Percentiles rank a stretch among this genome's conserved stretches.
These are phyloP conservation scores for Fusarium sp. DNA, from an alignment of 2,329 filamentous ascomycete species.

Conservation along the genomic window DNA sequence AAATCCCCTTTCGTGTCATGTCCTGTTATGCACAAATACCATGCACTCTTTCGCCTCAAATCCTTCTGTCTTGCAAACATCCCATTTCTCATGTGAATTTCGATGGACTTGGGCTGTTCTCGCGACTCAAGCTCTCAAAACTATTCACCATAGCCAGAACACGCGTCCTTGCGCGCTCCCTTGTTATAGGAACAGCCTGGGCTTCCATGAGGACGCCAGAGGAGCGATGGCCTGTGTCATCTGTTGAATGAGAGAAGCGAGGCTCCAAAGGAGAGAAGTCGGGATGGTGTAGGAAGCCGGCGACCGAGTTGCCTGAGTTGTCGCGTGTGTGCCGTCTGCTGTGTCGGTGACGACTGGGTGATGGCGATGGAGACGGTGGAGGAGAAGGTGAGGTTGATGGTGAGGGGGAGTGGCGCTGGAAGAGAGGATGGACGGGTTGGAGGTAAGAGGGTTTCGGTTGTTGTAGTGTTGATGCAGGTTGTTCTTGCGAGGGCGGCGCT, in stretches of 20 bases:
- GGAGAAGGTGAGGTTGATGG: slow-evolving; percentile 27
- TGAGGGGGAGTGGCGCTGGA: slow-evolving; percentile 36
- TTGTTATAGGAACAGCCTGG: slow-evolving; percentile 59
- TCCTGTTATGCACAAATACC: not conserved
- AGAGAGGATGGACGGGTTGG: slow-evolving; percentile 39
- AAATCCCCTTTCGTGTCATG: not conserved
- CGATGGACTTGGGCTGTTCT: slow-evolving; percentile 60
- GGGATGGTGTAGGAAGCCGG: slow-evolving; percentile 39
- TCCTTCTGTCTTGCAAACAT: not conserved
- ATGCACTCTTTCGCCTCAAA: not conserved
- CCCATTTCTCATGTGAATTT: slow-evolving; percentile 14
- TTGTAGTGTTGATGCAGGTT: slow-evolving; percentile 20
- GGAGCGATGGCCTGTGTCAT: slow-evolving; percentile 39
- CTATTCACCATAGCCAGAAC: slow-evolving; percentile 70
- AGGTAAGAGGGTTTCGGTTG: slow-evolving; percentile 31
- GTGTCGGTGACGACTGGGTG: slow-evolving; percentile 13
- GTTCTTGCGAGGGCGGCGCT: slow-evolving; percentile 7
- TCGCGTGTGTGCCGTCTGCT: slow-evolving; percentile 25
- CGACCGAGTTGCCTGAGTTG: slow-evolving; percentile 34
- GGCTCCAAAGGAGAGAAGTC: slow-evolving; percentile 42
- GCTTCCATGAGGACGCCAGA: slow-evolving; percentile 60
- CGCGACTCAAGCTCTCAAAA: slow-evolving; percentile 64
- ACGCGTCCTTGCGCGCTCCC: slow-evolving; percentile 58
- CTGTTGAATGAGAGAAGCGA: slow-evolving; percentile 49
- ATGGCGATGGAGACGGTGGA: slow-evolving; percentile 30